phyloP scores from a whole-genome alignment of 495 filamentous ascomycete genomes.

The Pseudevernia furfuracea region DNA sequence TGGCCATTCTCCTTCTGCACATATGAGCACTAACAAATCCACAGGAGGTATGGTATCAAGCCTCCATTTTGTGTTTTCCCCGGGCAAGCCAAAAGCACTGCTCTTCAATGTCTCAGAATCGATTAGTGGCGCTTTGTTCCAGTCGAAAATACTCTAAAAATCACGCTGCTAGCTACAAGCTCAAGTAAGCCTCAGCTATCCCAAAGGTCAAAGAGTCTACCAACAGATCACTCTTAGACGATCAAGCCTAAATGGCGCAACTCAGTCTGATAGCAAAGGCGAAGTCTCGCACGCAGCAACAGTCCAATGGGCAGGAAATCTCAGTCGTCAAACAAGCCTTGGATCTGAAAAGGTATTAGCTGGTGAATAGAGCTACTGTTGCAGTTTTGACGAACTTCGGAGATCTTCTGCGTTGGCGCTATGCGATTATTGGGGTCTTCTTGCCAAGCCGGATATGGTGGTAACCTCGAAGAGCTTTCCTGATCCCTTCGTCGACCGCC shows the following conservation, averaged over 20 bases:
- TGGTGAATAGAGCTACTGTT: not conserved
- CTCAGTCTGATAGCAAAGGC: not conserved
- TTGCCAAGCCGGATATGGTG: constrained; percentile 30
- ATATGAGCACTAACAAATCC: not conserved
- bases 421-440: constrained; percentile 35
- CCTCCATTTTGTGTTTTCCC: not conserved
- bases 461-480: constrained; percentile 23
- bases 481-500: constrained; percentile 33
- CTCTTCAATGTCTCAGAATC: not conserved
- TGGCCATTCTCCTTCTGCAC: not conserved
- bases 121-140: not conserved
- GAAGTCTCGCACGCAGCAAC: not conserved
- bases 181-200: not conserved
- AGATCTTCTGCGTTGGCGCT: constrained; percentile 60
- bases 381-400: constrained; percentile 39
- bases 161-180: not conserved
- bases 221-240: not conserved
- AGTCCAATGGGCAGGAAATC: not conserved
- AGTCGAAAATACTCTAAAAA: not conserved
- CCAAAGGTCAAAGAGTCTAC: not conserved
- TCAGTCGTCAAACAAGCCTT: constrained; percentile 16
- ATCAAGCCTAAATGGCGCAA: not conserved
- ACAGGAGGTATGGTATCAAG: not conserved
- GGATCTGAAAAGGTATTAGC: constrained; percentile 15
- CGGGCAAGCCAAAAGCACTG: not conserved